phyloP scores from a whole-genome alignment of 75 land plant species.

The Ceratopteris richardii region DNA sequence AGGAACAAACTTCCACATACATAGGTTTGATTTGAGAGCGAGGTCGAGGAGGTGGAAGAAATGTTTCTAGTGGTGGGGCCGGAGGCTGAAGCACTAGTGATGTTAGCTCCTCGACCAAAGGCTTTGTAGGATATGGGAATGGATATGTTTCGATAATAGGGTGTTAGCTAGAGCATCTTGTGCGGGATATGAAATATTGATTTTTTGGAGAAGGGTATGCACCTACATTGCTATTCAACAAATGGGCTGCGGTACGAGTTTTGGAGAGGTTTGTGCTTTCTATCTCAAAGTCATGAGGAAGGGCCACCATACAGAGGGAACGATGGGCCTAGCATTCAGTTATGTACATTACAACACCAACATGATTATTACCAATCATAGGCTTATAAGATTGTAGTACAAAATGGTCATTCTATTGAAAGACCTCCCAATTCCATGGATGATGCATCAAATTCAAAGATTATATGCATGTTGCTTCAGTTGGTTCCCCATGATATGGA shows the following conservation, averaged over 20 bases:
- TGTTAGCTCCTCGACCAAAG: no score
- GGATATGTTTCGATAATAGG: no score
- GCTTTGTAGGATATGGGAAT: no score
- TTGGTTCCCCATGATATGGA: neutral
- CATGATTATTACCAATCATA: neutral
- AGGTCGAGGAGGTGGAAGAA: neutral
- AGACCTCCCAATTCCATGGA: neutral
- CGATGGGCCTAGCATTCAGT: neutral
- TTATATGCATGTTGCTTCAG: neutral
- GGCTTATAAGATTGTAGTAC: neutral
- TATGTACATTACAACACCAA: neutral
- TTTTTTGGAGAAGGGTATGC: no score
- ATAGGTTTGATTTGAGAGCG: neutral
- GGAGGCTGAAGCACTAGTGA: no score
- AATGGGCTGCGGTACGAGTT: no score
- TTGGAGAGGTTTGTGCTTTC: no score
- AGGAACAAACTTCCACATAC: constrained; percentile 48
- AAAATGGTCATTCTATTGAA: neutral
- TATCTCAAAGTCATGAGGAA: neutral
- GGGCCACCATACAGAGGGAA: neutral
- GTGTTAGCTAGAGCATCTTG: no score
- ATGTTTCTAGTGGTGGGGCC: no score
- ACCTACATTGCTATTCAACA: no score
- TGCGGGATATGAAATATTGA: no score
- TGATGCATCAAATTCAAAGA: neutral